Evolutionary conservation across 2,329 filamentous ascomycete species (phyloP).

Genomic region (Pseudofabraea citricarpa): DNA sequence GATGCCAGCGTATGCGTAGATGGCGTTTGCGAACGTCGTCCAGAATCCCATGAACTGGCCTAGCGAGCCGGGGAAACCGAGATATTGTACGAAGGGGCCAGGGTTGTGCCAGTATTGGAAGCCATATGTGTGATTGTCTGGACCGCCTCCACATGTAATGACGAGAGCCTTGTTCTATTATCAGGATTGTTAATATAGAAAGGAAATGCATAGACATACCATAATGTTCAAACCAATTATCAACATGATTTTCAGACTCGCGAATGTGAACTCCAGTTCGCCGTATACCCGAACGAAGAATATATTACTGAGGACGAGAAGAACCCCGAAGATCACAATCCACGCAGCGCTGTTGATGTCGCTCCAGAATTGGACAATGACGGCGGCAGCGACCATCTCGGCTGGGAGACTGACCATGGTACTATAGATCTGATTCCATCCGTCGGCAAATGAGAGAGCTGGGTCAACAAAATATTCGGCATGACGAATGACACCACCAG

Average conservation of each 20-base stretch:
- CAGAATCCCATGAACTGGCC: constrained; percentile 60
- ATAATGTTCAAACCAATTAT: constrained; percentile 60
- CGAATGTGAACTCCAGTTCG: constrained; percentile 48
- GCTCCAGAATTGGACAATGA: constrained; percentile 59
- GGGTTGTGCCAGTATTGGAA: constrained; percentile 68
- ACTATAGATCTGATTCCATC: constrained; percentile 48
- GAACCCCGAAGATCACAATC: constrained; percentile 29
- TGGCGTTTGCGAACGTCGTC: constrained; percentile 38
- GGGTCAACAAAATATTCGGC: constrained; percentile 45
- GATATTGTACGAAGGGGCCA: constrained; percentile 62
- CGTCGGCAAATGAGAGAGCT: constrained; percentile 40
- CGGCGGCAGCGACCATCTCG: constrained; percentile 59
- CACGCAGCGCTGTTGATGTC: constrained; percentile 42
- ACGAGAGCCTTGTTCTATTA: constrained; percentile 37
- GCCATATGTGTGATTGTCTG: constrained; percentile 53
- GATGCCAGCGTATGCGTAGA: constrained; percentile 40
- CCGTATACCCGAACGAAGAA: constrained; percentile 33
- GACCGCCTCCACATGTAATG: constrained; percentile 58
- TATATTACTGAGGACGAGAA: constrained; percentile 31
- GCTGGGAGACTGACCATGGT: constrained; percentile 54
- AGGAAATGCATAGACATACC: constrained; percentile 23
- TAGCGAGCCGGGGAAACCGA: constrained; percentile 44
- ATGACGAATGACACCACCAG: constrained; percentile 42
- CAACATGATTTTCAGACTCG: constrained; percentile 52
- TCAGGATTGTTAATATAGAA: not conserved